Evolutionary conservation across 257 asterid genomes (phyloP).

Genomic region (Ilex asprella): DNA sequence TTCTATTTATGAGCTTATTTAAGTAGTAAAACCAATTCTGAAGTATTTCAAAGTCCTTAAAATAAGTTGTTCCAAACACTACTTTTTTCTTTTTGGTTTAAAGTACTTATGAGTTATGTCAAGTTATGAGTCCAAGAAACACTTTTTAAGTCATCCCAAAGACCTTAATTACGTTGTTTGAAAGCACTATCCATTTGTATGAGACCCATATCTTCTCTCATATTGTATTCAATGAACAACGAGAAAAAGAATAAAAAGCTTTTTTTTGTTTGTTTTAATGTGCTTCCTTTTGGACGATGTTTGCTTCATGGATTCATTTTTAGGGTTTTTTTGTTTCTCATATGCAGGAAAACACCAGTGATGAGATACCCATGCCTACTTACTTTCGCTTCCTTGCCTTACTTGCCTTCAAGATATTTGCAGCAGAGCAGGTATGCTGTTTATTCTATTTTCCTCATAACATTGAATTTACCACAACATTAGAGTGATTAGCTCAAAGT

Average conservation of each 20-base stretch:
- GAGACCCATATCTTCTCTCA: no score
- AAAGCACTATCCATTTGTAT: no score
- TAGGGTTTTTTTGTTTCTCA: conserved; percentile 9
- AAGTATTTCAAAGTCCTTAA: no score
- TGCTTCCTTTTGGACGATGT: background rate
- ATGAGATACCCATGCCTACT: conserved; percentile 88
- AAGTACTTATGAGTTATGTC: no score
- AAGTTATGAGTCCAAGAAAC: no score
- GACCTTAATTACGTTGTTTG: no score
- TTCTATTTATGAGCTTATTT: no score
- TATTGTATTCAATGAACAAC: background rate
- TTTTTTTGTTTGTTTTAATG: background rate
- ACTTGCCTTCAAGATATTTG: conserved; percentile 94
- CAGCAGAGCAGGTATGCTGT: conserved; percentile 76
- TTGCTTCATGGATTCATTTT: conserved; percentile 1
- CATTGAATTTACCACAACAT: background rate
- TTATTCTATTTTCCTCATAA: background rate
- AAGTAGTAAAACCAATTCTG: no score
- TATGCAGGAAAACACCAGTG: conserved; percentile 53
- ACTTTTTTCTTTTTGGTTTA: background rate
- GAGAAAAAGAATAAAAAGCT: no score
- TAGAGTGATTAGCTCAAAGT: background rate
- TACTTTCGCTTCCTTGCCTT: conserved; percentile 93
- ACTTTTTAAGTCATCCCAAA: no score
- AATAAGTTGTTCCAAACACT: no score